These are phyloP conservation scores for Eucalyptus lansdowneana DNA, from an alignment of 345 rosid genomes.

Conservation along the genomic window DNA sequence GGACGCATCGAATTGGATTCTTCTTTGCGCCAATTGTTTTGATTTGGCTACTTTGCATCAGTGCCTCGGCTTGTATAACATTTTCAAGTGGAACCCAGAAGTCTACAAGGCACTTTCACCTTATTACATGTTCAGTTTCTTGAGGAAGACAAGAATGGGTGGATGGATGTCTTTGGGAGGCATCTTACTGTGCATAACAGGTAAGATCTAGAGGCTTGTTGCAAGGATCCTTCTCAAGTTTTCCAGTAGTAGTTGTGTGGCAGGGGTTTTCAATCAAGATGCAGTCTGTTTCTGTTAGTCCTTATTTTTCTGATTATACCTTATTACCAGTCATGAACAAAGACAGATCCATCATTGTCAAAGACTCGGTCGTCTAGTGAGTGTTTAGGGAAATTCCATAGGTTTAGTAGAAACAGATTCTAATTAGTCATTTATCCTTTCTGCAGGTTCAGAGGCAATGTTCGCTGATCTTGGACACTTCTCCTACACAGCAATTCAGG, in stretches of 20 bases:
- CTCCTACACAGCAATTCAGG: conserved; percentile 5
- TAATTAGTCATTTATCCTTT: neutral
- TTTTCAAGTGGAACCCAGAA: conserved; percentile 1
- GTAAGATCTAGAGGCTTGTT: neutral
- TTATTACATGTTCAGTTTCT: conserved; percentile 3
- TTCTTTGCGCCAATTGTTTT: conserved; percentile 6
- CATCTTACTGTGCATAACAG: conserved; percentile 7
- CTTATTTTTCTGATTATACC: neutral
- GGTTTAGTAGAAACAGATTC: neutral
- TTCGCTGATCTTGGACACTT: conserved; percentile 98
- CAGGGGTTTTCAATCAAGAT: neutral
- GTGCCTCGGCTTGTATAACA: conserved; percentile 6
- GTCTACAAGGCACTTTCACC: conserved; percentile 3
- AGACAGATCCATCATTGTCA: neutral
- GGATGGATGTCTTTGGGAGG: conserved; percentile 17
- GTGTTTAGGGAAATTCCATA: neutral
- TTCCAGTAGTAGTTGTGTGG: neutral
- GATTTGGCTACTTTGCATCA: conserved; percentile 2
- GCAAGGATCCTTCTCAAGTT: neutral
- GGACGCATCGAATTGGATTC: conserved; percentile 6
- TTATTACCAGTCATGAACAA: neutral
- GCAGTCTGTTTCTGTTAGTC: neutral
- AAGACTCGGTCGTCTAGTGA: neutral
- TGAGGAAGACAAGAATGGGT: neutral
- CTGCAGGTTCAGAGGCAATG: conserved; percentile 95